phyloP scores from a whole-genome alignment of 139 green algal species.

The Mychonastes homosphaera region DNA sequence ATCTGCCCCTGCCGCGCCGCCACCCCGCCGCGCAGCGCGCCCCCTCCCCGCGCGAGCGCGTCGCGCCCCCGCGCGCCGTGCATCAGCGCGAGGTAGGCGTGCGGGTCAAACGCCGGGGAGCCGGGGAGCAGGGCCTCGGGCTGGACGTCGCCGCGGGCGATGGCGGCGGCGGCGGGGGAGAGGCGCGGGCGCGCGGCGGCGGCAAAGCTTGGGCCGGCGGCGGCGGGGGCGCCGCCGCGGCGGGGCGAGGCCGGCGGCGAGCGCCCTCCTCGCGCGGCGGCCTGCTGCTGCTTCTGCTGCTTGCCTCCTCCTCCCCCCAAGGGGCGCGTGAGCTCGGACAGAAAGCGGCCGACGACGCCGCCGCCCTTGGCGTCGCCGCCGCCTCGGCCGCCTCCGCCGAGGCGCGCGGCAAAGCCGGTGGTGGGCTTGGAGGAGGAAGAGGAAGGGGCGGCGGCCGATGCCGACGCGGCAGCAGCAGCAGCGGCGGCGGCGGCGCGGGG shows the following conservation, averaged over 20 bases:
- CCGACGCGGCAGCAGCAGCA: too few species aligned
- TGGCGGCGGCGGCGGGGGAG: neutral
- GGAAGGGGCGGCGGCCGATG: too few species aligned
- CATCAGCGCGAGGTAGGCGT: conserved; percentile 35
- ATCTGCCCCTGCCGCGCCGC: conserved; percentile 53
- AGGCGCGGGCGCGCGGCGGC: neutral
- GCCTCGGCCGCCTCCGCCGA: too few species aligned
- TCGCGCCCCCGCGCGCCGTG: conserved; percentile 18
- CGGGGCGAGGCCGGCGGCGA: neutral
- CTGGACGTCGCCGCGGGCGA: neutral
- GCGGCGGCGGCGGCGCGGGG: too few species aligned
- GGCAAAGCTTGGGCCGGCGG: neutral
- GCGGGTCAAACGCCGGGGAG: conserved; percentile 41
- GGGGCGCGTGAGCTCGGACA: neutral
- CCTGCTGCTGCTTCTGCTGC: conserved; percentile 24
- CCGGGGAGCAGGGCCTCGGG: conserved; percentile 30
- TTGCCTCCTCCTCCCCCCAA: neutral
- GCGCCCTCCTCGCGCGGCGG: conserved; percentile 2
- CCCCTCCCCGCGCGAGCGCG: conserved; percentile 37
- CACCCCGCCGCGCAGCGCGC: conserved; percentile 39
- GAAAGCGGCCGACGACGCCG: conserved; percentile 24
- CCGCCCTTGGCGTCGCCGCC: too few species aligned
- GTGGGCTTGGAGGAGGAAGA: too few species aligned
- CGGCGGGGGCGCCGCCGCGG: neutral
- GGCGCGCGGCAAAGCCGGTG: too few species aligned